Evolutionary conservation across 2,329 filamentous ascomycete species (phyloP), one percentile per base, ranked within the genome.

Genomic region (Aspergillus japonicus): DNA sequence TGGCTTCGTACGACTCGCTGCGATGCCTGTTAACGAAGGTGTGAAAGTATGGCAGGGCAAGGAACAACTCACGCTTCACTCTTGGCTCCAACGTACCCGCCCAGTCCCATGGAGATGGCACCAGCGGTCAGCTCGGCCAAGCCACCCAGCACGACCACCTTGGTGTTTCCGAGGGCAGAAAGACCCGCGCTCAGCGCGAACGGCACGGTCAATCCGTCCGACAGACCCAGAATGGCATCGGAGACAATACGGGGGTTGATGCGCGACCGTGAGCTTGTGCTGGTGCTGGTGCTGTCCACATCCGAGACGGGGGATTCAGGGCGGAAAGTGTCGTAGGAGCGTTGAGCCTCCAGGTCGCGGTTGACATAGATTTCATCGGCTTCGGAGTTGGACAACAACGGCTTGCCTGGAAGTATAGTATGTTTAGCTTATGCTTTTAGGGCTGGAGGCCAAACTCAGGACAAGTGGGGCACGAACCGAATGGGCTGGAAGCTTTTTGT

Each of bases 131-230:
- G 81, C 78, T 92, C 89, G 4, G 89, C 89, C n/a, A 91, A 78
- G 5, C 89, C 89, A 57, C 87, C 89, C 58, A 89, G 83, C 60
- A 94, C 85, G 62, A 89, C 87, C 2, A 89, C 83, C 52, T 82
- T 83, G n/a, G 86, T 87, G 68, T 85, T 80, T 39, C 87, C 87
- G 24, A 89, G 79, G 5, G 77, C 78, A 4, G 72, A 77, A 57
- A 93, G 81, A 29, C 90, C 90, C 0, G 90, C 89, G 0, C 88
- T 91, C 56, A 93, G 78, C 10, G 90, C 90, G 64, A 93, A 93
- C 1, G 90, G 90, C 0, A 93, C 90, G 0, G 90, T 93, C 62
- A 93, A 79, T 3, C 90, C 90, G 70, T 93, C 90, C 1, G 89
- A 88, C 66, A 92, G 86, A 39, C 90, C 90, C 62, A 92, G 86